Base-by-base conservation (phyloP, 2,329 filamentous ascomycete genomes). In the Thelonectria rubi region DNA sequence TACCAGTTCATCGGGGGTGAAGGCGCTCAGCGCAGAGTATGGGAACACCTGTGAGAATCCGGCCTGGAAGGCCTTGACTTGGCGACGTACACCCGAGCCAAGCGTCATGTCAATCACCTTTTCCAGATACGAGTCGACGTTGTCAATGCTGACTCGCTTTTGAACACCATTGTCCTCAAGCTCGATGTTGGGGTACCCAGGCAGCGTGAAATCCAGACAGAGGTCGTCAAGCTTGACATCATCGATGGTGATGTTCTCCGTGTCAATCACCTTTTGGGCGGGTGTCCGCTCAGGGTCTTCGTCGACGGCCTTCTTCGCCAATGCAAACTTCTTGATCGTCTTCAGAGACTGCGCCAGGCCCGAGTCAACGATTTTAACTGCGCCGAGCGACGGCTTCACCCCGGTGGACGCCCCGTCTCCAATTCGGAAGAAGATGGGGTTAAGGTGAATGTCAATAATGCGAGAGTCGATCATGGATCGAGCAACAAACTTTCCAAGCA, bases 21-120 rank as follows among this genome's bases (percentile, higher is more conserved):
- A 99, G 0, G 95, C 93, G 67, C 90, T 92, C 49, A 99, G 80
- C 8, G 96, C 93, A 4, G 92, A 91, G 78, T 97, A 99, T 0
- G 94, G 93, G 82, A 99, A 99, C 0, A 99, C 96, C 68, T 96
- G 91, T 0, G 94, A 96, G 76, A 99, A 99, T 1, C 95, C 95
- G 15, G 85, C 79, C 58, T 92, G 88, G 85, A 99, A 99, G 4
- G 94, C 92, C 72, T 97, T 92, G 1, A 97, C 88, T 74, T 99
- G 96, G 51, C 87, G 86, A 67, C 90, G 91, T 11, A 99, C 94
- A 54, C 95, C 95, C 62, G 84, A 88, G n/a, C 92, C 92, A 3
- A 99, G 81, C 0, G 95, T 98, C 83, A 94, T 89, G 70, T 97
- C 93, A 65, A 98, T 88, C 15, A 99, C 94, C 65, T 88, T 90